These are phyloP conservation scores for Isoetes engelmannii DNA, from an alignment of 83 land plant species.

Conservation along the genomic window DNA sequence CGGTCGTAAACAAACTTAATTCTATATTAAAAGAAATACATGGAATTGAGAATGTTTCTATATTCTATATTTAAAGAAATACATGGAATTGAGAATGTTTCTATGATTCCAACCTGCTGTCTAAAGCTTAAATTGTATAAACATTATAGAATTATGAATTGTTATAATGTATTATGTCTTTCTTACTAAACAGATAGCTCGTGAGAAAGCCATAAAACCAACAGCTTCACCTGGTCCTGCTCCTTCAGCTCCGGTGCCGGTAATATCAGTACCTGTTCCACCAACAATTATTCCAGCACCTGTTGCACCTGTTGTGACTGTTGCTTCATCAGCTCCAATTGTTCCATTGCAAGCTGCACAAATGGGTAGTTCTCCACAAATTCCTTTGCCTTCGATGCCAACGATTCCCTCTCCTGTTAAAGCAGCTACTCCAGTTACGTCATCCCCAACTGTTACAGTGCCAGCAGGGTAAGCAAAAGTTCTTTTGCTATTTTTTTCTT, in stretches of 20 bases:
- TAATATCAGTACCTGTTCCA: constrained; percentile 13
- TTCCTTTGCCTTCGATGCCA: background rate
- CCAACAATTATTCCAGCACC: constrained; percentile 15
- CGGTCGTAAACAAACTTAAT: no score
- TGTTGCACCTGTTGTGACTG: background rate
- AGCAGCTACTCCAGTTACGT: constrained; percentile 29
- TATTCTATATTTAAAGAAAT: no score
- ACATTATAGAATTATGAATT: no score
- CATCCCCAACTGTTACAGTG: constrained; percentile 19
- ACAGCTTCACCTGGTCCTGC: constrained; percentile 22
- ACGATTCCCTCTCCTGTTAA: background rate
- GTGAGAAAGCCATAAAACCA: constrained; percentile 65
- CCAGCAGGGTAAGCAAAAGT: constrained; percentile 11
- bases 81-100: no score
- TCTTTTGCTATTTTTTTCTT: constrained; percentile 20
- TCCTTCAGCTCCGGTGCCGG: constrained; percentile 7
- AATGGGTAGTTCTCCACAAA: constrained; percentile 4
- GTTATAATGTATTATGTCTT: background rate
- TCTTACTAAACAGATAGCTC: constrained; percentile 50
- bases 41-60: background rate
- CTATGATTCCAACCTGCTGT: no score
- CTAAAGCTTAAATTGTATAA: no score
- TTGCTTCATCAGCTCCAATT: constrained; percentile 15
- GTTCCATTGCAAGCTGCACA: constrained; percentile 7
- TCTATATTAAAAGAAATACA: no score